Base-by-base conservation (phyloP, 1,284 basidiomycete genomes). In the Cutaneotrichosporon sp. region DNA sequence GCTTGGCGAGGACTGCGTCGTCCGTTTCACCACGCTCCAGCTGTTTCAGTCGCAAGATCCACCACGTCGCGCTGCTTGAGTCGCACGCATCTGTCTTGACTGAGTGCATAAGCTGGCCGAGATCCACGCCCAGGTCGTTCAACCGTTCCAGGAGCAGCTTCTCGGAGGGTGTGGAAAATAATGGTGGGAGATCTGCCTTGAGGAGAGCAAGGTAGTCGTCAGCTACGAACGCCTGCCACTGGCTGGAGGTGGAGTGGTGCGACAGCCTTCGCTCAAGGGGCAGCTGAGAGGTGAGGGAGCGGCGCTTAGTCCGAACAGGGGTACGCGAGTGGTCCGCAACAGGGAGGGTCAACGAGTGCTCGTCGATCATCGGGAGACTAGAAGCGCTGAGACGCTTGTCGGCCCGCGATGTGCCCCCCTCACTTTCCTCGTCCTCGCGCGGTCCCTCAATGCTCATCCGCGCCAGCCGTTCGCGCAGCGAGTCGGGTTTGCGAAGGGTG, bases 1-100 rank as follows among this genome's bases (percentile, higher is more conserved):
- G 51, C 27, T 63, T 54, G 2, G 64, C 64, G n/a, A 57, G 51
- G 8, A 70, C 59, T 3, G 63, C 61, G 20, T 70, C 67, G 33
- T 74, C 67, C 33, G 64, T 70, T 62, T 75, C 68, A n/a, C 72
- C 67, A 20, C 66, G 66, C 55, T 70, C 71, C 44, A 67, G 76
- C 52, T 80, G 82, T 65, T 82, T 84, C 70, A 88, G 85, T 9
- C 87, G 84, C 46, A 98, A 76, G 80, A 97, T 88, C 96, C 96
- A 98, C 94, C 94, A 98, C 11, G 90, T 77, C 1, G 93, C 90
- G 10, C 91, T 88, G 6, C 87, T 83, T 0, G 88, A 81, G 72
- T 98, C 94, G 67, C 94, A 98, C 0, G 96, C 94, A 72, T 97
- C 84, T 24, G 82, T 87, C 41, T 88, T 79, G 7, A 97, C 92